Evolutionary conservation across 805 yeast genomes (phyloP).

Genomic region (Grigorovia jiainica): DNA sequence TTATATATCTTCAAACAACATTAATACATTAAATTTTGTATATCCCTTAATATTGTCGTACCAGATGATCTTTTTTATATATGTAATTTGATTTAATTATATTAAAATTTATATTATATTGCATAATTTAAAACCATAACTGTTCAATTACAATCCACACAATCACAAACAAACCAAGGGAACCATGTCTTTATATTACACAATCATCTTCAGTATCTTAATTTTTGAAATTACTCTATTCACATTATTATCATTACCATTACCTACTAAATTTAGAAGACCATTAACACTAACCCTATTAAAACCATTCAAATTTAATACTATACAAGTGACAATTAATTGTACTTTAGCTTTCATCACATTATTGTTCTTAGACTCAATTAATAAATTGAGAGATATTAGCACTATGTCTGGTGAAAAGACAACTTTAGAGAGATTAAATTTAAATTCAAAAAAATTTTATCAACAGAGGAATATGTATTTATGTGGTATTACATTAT

Average conservation of each 20-base stretch:
- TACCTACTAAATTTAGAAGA: slow-evolving; percentile 67
- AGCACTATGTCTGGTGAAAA: slow-evolving; percentile 33
- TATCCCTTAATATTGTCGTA: too few relatives aligned
- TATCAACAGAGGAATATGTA: slow-evolving; percentile 96
- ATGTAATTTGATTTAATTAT: too few relatives aligned
- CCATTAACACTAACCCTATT: slow-evolving; percentile 54
- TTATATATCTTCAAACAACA: too few relatives aligned
- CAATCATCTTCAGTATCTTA: slow-evolving; percentile 60
- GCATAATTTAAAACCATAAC: neutral
- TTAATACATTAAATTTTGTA: too few relatives aligned
- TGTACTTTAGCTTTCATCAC: slow-evolving; percentile 77
- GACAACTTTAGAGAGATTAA: slow-evolving; percentile 45
- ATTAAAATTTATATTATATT: neutral
- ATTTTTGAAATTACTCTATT: slow-evolving; percentile 71
- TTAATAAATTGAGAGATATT: slow-evolving; percentile 70
- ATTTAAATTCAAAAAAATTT: slow-evolving; percentile 76
- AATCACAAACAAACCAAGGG: neutral
- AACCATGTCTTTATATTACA: slow-evolving; percentile 24
- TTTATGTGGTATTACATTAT: slow-evolving; percentile 89
- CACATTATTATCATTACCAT: slow-evolving; percentile 72
- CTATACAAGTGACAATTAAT: slow-evolving; percentile 67
- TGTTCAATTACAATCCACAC: neutral
- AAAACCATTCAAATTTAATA: slow-evolving; percentile 60
- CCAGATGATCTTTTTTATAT: too few relatives aligned
- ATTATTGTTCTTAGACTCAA: slow-evolving; percentile 78